Percentiles rank a stretch among this genome's conserved stretches.
These are phyloP conservation scores for Epichloe sylvatica DNA, from an alignment of 2,329 filamentous ascomycete genomes.

Conservation along the genomic window DNA sequence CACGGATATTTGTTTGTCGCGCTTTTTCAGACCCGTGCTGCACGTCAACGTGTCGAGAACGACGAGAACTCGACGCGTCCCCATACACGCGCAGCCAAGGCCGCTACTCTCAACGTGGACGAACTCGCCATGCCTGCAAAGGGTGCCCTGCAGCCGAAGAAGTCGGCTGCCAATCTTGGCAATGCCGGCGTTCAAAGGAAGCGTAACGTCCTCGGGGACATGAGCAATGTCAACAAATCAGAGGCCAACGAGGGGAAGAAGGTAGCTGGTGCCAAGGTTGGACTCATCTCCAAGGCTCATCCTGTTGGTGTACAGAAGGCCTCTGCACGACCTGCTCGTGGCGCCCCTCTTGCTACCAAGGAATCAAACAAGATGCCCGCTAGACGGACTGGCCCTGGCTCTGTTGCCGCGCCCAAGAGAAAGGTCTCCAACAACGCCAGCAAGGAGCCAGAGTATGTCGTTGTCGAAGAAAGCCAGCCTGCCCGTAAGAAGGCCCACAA, in stretches of 20 bases:
- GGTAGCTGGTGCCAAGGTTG: conserved; percentile 45
- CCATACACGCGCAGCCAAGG: conserved; percentile 86
- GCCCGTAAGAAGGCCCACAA: conserved; percentile 50
- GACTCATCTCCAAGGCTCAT: conserved; percentile 68
- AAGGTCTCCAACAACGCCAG: conserved; percentile 36
- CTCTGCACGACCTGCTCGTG: conserved; percentile 41
- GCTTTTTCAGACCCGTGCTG: conserved; percentile 45
- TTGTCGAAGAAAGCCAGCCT: conserved; percentile 52
- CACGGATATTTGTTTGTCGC: neutral
- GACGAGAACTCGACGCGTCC: conserved; percentile 80
- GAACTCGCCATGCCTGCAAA: conserved; percentile 43
- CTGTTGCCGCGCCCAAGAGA: conserved; percentile 56
- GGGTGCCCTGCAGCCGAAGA: conserved; percentile 59
- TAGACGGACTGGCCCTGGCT: conserved; percentile 62
- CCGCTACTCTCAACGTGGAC: conserved; percentile 57
- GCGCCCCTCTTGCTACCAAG: conserved; percentile 51
- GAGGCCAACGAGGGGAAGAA: conserved; percentile 66
- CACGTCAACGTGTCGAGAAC: conserved; percentile 72
- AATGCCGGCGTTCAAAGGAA: conserved; percentile 44
- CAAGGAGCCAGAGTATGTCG: conserved; percentile 42
- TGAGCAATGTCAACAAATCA: conserved; percentile 84
- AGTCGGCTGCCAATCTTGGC: conserved; percentile 37
- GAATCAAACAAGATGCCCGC: conserved; percentile 53
- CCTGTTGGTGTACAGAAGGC: conserved; percentile 71
- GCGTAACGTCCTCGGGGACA: conserved; percentile 78